Base-by-base conservation (phyloP, 129 eudicot genomes). In the Lonicera japonica region DNA sequence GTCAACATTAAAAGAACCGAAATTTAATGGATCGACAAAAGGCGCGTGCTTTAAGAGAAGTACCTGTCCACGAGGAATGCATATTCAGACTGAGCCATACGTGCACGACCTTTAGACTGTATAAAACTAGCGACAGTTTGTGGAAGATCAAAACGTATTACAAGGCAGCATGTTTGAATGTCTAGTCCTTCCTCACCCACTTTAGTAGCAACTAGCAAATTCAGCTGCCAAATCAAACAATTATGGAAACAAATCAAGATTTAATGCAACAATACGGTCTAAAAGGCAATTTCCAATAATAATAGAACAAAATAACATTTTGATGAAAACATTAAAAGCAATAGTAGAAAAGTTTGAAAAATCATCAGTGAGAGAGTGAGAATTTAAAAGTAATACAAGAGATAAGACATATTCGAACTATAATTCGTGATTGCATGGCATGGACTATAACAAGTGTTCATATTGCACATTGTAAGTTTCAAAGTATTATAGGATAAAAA, bases 141-240 rank as follows among this genome's bases (percentile, higher is more conserved):
- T 40, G 99, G 99, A 68, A 94, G 96, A 77, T 94, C 96, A 62
- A 94, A 94, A 36, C 99, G 74, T 88, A 94, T 79, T 16, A 94
- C 99, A 71, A 94, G 99, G 83, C 89, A 88, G 71, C 99, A 94
- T 60, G 99, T 94, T 71, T 88, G 99, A 53, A 94, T 94, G 83
- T 94, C 99, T 53, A 94, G 96, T 48, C 99, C 99, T 73, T 94
- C 99, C 69, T 94, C 99, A 5, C 96, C 99, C 25, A 94, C 99
- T 79, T 85, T 94, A 39, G 99, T 94, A 21, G 99, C 99, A 58
- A 94, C 82, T 61, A 94, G 71, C 40, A 94, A 78, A 85, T 94
- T 94, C 71, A 94, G 80, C 99, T 94, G 89, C 72, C 79, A 71
- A 53, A 79, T 50, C 18, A 17, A 16, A 50, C 55, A 50, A 17